phyloP scores from a whole-genome alignment of 2,329 filamentous ascomycete species.

The Orbilia oligospora region DNA sequence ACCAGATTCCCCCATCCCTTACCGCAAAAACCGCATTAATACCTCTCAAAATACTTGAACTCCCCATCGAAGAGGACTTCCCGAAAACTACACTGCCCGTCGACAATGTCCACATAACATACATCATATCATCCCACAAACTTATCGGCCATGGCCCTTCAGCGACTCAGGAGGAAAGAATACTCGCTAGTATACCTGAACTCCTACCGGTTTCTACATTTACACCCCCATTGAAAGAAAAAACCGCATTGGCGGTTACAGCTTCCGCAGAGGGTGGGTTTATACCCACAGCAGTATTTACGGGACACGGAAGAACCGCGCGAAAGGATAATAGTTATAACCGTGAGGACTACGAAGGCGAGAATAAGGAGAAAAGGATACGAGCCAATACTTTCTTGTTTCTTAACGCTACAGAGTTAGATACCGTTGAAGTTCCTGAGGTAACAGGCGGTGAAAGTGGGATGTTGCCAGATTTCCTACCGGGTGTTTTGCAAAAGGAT shows the following conservation, averaged over 20 bases:
- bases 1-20: constrained; percentile 16
- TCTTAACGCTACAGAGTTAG: constrained; percentile 47
- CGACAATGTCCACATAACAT: constrained; percentile 42
- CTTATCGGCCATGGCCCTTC: constrained; percentile 55
- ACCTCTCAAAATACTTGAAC: constrained; percentile 44
- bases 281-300: constrained; percentile 36
- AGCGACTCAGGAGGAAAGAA: constrained; percentile 51
- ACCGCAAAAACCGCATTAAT: constrained; percentile 5
- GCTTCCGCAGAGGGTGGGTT: constrained; percentile 13
- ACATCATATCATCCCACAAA: constrained; percentile 53
- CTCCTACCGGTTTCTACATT: constrained; percentile 57
- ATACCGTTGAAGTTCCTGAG: constrained; percentile 23
- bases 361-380: constrained; percentile 14
- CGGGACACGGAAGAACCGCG: constrained; percentile 51
- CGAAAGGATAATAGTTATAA: constrained; percentile 30
- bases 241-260: constrained; percentile 43
- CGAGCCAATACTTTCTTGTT: constrained; percentile 42
- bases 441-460: not conserved
- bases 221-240: constrained; percentile 46
- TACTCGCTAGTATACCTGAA: constrained; percentile 40
- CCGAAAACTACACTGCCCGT: constrained; percentile 8
- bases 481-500: constrained; percentile 44
- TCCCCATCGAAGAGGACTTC: constrained; percentile 44
- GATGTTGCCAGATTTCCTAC: constrained; percentile 44
- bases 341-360: constrained; percentile 16